Base-by-base conservation (phyloP, 768 basidiomycete genomes). In the Tricholoma sp. region DNA sequence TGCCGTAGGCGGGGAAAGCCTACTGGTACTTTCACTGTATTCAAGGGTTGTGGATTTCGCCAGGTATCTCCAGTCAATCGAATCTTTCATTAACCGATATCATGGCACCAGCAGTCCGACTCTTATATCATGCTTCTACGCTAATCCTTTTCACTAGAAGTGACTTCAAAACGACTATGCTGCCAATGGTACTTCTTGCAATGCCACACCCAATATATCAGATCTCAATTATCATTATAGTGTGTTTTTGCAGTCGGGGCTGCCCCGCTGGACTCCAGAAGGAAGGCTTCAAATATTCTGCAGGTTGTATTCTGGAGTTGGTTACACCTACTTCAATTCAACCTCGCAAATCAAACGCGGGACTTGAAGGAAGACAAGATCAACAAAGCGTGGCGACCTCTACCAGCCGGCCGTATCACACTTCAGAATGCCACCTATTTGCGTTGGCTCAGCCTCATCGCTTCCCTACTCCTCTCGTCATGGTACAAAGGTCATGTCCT, bases 321-420 rank as follows among this genome's bases (percentile, higher is more conserved):
- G 71, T 55, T 77, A 2, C 79, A 80, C 52, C 66, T 78, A 12
- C 66, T 80, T 6, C 77, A 77, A 48, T 76, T 74, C 61, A 61
- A 75, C 56, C 61, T 79, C n/a, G 67, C 75, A 3, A 80, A 80
- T 55, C 79, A 80, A 61, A 70, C 69, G 20, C 66, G 72, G 32
- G 68, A 70, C 9, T 69, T 72, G 4, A 72, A 73, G 18, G 79
- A 80, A 63, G 79, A 80, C 57, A 67, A 59, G 32, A 50, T 69
- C 48, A 80, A 80, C 63, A 80, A 80, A 55, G 72, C 75, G 2
- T 72, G 74, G 55, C 64, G 79, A 11, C 79, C 79, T 0, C 60
- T 80, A 24, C 79, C 79, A 0, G 66, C 78, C 7, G 73, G 72
- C 1, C 74, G 75, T 18, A 73, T 80, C 20, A 68, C 68, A n/a